Evolutionary conservation across 2,329 filamentous ascomycete genomes (phyloP), one percentile per base, ranked within the genome.

Genomic region (Fusarium acutatum): DNA sequence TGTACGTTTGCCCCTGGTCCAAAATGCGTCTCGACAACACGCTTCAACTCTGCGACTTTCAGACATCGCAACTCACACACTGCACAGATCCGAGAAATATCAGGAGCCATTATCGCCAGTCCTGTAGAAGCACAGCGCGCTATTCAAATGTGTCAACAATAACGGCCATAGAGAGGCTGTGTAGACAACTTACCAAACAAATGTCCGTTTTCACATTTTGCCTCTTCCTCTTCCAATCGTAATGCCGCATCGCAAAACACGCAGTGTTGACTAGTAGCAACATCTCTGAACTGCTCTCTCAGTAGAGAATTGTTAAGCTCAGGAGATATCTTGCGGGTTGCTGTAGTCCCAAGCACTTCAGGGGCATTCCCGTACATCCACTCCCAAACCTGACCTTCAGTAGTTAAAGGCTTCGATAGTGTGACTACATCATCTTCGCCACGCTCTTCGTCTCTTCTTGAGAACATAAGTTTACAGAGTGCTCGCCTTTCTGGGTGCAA

Each of bases 321-420:
- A 8, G 49, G 32, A 5, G 59, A 72, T 38, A 56, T 69, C 46
- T 77, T 74, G 30, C 75, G 65, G 12, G 73, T 56, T 24, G 69
- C 53, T 22, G 81, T 80, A 28, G 84, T 81, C 8, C 85, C 86
- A 0, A 84, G 81, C 6, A 89, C 85, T 5, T 83, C 81, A 1
- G 83, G 80, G 0, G 86, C 87, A n/a, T 81, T 81, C 24, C 87
- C 88, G 73, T 90, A 90, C 85, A 90, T 88, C 84, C 86, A 89
- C 69, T 90, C 86, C 85, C 88, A 90, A 49, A 87, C 82, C 41
- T 81, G 81, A 0, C 84, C 88, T 77, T 91, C 89, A 5, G 88
- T 88, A n/a, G 86, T 77, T 13, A 78, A 34, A 8, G 38, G 75
- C 58, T 66, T 73, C 32, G 61, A 60, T 43, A 50, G 24, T 22